Evolutionary conservation across 2,329 filamentous ascomycete genomes (phyloP).

Genomic region (Pezicula carpinea): DNA sequence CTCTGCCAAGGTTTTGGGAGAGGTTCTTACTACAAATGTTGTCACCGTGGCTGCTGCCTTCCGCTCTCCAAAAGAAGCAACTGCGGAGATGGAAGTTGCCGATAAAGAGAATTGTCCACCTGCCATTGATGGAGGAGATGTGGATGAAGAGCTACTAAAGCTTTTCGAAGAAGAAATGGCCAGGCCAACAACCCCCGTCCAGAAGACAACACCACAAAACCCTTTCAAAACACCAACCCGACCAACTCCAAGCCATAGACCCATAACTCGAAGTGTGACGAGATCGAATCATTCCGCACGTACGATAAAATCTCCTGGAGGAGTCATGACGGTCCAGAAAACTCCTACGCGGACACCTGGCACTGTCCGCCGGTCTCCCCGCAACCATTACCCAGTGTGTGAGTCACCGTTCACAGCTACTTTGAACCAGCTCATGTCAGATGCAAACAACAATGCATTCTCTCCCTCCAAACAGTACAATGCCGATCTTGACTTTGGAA

Average conservation of each 20-base stretch:
- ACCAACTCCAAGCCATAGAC: conserved; percentile 26
- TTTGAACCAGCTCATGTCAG: conserved; percentile 27
- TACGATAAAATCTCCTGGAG: conserved; percentile 21
- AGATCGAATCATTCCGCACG: conserved; percentile 19
- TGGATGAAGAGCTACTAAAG: conserved; percentile 24
- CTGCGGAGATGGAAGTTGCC: conserved; percentile 13
- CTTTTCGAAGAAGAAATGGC: conserved; percentile 28
- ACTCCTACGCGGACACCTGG: conserved; percentile 24
- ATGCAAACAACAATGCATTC: conserved; percentile 20
- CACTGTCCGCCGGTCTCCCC: conserved; percentile 21
- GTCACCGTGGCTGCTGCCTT: conserved; percentile 39
- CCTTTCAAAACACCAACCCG: conserved; percentile 30
- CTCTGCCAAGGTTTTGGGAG: conserved; percentile 56
- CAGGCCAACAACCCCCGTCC: conserved; percentile 25
- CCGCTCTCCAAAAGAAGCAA: conserved; percentile 21
- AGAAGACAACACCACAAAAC: conserved; percentile 17
- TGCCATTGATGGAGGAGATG: conserved; percentile 13
- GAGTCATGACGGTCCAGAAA: conserved; percentile 17
- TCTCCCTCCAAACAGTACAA: conserved; percentile 20
- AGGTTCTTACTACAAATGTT: conserved; percentile 46
- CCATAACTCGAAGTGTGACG: conserved; percentile 27
- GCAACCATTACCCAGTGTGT: conserved; percentile 20
- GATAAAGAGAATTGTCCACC: conserved; percentile 28
- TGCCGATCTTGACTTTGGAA: conserved; percentile 28
- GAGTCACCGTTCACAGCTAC: conserved; percentile 32